phyloP scores from a whole-genome alignment of 192 early-diverging fungal genomes.

The Backusella sp. region DNA sequence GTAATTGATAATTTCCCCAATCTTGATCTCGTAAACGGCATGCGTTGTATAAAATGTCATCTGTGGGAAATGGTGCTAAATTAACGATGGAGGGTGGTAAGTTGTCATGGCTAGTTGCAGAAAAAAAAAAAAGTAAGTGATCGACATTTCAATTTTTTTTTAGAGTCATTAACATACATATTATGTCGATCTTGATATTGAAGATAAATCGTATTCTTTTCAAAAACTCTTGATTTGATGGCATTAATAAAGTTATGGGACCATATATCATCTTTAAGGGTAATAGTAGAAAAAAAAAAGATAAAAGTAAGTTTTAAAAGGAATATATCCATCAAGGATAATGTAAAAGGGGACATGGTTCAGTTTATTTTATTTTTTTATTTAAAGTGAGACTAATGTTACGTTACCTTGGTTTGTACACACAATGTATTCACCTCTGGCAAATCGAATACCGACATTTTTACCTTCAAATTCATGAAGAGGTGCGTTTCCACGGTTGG shows the following conservation, averaged over 20 bases:
- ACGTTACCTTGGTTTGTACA: conserved; percentile 39
- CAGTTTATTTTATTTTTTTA: background rate
- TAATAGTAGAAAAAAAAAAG: background rate
- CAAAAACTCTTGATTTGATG: conserved; percentile 17
- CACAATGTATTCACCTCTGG: conserved; percentile 31
- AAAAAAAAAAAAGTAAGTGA: background rate
- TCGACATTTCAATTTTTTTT: background rate
- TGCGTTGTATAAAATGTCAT: conserved; percentile 22
- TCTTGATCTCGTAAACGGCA: conserved; percentile 20
- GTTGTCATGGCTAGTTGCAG: conserved; percentile 6
- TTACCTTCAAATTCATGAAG: conserved; percentile 34
- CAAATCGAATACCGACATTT: conserved; percentile 34
- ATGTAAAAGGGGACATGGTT: background rate
- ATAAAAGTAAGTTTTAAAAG: background rate
- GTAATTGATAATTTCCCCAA: conserved; percentile 19
- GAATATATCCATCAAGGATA: background rate
- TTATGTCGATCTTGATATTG: conserved; percentile 32
- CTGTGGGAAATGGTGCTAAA: conserved; percentile 19
- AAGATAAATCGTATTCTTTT: conserved; percentile 22
- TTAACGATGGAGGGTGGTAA: conserved; percentile 22
- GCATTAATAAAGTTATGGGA: conserved; percentile 33
- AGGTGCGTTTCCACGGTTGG: conserved; percentile 24
- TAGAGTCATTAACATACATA: conserved; percentile 17
- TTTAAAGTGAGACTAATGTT: background rate
- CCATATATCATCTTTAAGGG: conserved; percentile 33